Conservation (phyloP, 345 rosid species). For the Salix udensis region DNA sequence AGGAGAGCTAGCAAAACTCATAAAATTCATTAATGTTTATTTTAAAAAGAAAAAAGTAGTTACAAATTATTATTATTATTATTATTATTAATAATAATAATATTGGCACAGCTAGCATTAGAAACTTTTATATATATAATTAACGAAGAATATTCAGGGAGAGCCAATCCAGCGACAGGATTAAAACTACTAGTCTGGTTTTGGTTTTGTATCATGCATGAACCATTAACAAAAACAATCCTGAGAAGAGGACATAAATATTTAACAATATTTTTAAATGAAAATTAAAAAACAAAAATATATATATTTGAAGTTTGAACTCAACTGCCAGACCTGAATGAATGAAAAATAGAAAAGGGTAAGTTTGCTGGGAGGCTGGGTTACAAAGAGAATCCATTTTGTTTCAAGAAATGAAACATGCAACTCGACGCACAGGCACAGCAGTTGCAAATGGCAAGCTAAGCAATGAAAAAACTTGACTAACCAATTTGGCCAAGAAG, state of each 20-base stretch:
- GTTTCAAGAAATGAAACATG: background rate
- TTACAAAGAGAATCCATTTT: background rate
- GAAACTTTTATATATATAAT: background rate
- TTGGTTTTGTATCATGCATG: background rate
- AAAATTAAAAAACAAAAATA: background rate
- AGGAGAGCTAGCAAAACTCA: background rate
- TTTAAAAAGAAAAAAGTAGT: background rate
- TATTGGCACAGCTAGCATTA: background rate
- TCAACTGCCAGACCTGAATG: background rate
- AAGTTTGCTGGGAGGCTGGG: background rate
- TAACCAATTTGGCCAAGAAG: slow-evolving; percentile 93
- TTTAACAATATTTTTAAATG: background rate
- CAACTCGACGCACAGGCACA: too few species aligned
- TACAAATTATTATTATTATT: too few species aligned
- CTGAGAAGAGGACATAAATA: background rate
- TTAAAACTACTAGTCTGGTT: background rate
- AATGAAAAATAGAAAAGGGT: background rate
- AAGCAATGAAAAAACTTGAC: background rate
- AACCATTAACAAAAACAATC: background rate
- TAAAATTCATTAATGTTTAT: background rate
- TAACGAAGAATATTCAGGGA: background rate
- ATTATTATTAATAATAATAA: background rate
- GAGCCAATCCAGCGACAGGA: background rate
- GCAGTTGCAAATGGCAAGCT: background rate
- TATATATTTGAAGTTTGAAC: background rate